Evolutionary conservation across 768 basidiomycete species (phyloP), one percentile per base, ranked within the genome.

Genomic region (Boletus coccyginus): DNA sequence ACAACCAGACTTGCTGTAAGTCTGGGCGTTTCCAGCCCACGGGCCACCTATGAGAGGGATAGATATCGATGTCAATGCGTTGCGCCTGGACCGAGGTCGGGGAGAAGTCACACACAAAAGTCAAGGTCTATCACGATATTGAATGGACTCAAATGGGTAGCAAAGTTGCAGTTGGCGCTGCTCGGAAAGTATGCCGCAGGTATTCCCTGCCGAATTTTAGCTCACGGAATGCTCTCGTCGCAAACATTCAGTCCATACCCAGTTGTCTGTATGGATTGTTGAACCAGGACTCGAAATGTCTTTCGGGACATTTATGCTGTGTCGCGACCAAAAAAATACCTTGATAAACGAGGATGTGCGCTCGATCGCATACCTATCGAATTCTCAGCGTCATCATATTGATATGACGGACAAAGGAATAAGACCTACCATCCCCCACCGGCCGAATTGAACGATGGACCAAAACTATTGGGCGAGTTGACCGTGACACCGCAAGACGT

Each of bases 41-140:
- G 64, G 36, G 3, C 69, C 69, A 36, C 69, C 69, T 69, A 21
- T 17, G 17, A 35, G 14, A 16, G 31, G 7, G 3, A 14, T 44
- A 3, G 5, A 24, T 29, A 9, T 48, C 9, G 29, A 36, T 6
- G n/a, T 19, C 12, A 41, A 24, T 38, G 13, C 8, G 6, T 7
- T 40, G 12, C 16, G 14, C 19, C 12, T n/a, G 17, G 14, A 44
- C 35, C 13, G 3, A 38, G 7, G 35, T 6, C 2, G 17, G 11
- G 9, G 10, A 53, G 38, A 13, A 19, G 31, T 12, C 31, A 57
- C 69, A 8, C 24, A 69, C 67, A 71, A 44, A 69, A 69, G 39
- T 66, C 64, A 11, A 69, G 62, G 61, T 90, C 83, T 61, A 90
- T 84, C 58, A 88, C 74, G 53, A 88, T 88, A 57, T 82, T 84